Conservation (phyloP, 495 filamentous ascomycete genomes). For the Oidiodendron maius region DNA sequence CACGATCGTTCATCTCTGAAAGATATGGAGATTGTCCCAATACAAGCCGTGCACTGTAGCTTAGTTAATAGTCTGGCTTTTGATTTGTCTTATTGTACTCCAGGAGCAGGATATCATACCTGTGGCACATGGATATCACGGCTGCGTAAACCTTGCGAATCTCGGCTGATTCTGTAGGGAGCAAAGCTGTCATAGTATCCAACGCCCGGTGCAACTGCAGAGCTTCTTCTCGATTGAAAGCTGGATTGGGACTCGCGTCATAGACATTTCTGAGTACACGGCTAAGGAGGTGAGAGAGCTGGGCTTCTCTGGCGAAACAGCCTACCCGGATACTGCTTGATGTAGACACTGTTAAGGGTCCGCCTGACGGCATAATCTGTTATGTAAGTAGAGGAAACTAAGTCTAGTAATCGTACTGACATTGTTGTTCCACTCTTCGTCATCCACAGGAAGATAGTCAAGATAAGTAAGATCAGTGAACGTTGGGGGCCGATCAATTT, state of each 20-base stretch:
- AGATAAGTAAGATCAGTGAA: conserved; percentile 10
- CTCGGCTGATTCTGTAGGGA: conserved; percentile 14
- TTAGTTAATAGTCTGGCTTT: too few species aligned
- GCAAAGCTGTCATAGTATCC: conserved; percentile 8
- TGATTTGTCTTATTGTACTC: too few species aligned
- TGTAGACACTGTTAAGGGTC: conserved; percentile 13
- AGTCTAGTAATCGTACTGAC: background rate
- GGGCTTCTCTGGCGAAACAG: conserved; percentile 15
- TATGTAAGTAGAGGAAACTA: background rate
- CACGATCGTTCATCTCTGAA: too few species aligned
- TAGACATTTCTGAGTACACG: conserved; percentile 7
- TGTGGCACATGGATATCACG: conserved; percentile 16
- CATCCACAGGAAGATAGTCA: conserved; percentile 9
- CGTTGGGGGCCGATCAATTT: conserved; percentile 7
- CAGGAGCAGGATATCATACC: background rate
- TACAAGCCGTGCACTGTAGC: too few species aligned
- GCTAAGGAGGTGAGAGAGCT: conserved; percentile 14
- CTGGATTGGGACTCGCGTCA: background rate
- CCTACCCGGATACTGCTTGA: conserved; percentile 12
- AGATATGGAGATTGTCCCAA: too few species aligned
- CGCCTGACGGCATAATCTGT: conserved; percentile 11
- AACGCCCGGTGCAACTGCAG: conserved; percentile 15
- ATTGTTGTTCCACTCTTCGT: conserved; percentile 7
- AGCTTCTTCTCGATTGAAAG: conserved; percentile 7
- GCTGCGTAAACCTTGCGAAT: conserved; percentile 15